Evolutionary conservation across 148 eudicot species (phyloP), one percentile per base, ranked within the genome.

Genomic region (Cornus suecica): DNA sequence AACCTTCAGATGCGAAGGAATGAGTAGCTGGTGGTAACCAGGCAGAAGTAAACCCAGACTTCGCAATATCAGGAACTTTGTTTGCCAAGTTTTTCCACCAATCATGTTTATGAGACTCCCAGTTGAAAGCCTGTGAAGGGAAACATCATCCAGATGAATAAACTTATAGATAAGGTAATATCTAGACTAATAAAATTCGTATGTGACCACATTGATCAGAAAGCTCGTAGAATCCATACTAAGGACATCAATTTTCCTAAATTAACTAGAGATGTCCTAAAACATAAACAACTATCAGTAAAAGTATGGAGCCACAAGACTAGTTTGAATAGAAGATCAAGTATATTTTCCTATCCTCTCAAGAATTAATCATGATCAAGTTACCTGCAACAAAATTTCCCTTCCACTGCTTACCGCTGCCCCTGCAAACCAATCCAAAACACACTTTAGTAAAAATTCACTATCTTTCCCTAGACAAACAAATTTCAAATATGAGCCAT

Each of bases 1-100:
- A 60, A 94, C 98, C 98, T 90, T 94, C 90, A 54, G 91, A 87
- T 48, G 97, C 61, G 29, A 90, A 82, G 28, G 98, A 94, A 70
- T 94, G 83, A 65, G 85, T 80, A 34, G 93, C 87, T 65, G 97
- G 98, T 71, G 98, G 98, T 77, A 94, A 79, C 98, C 98, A 94
- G 60, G 84, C 91, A 18, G 93, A 89, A 60, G 98, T 92, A 80
- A 94, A 92, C 65, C 98, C 98, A 77, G 95, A 85, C 64, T 88
- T 85, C 68, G 97, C 90, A 29, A 94, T 92, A 81, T 94, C 97
- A 61, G 88, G 84, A 67, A 89, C 84, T 85, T 88, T 92, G 71
- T 60, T 72, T 67, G 88, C 97, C 58, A 94, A 81, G 66, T 87
- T 89, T 74, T 74, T 84, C 98, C 98, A 94, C 98, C 98, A 94